Percentiles rank a stretch among this genome's conserved stretches.
Conservation (phyloP, 495 filamentous ascomycete species). For the Aspergillus homomorphus region DNA sequence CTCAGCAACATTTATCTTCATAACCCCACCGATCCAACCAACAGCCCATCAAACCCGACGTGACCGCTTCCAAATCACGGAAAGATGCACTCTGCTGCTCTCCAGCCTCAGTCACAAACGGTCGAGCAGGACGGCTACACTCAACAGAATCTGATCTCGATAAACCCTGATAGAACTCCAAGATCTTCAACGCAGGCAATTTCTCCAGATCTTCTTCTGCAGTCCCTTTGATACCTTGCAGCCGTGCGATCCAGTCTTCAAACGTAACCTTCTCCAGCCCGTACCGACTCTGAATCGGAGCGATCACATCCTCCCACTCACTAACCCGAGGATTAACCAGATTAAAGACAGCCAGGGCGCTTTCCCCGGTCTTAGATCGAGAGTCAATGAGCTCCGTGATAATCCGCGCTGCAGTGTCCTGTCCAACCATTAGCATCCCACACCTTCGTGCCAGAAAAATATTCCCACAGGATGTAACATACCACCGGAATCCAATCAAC, state of each 20-base stretch:
- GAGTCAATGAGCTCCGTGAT: slow-evolving; percentile 14
- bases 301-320: slow-evolving; percentile 20
- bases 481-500: slow-evolving; percentile 22
- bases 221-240: neutral
- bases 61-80: no score
- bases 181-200: neutral
- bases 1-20: no score
- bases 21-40: no score
- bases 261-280: neutral
- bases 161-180: neutral
- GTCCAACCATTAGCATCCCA: neutral
- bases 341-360: slow-evolving; percentile 17
- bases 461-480: neutral
- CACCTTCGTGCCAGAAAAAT: no score
- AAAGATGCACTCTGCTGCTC: no score
- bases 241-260: neutral
- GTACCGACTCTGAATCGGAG: neutral
- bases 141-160: no score
- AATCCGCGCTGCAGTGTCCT: slow-evolving; percentile 16
- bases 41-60: no score
- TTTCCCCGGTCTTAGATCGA: neutral
- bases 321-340: slow-evolving; percentile 24
- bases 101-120: no score
- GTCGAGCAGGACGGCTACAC: no score
- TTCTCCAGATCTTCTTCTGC: neutral